Conservation (phyloP, 345 rosid species). For the Rhodamnia rubescens region DNA sequence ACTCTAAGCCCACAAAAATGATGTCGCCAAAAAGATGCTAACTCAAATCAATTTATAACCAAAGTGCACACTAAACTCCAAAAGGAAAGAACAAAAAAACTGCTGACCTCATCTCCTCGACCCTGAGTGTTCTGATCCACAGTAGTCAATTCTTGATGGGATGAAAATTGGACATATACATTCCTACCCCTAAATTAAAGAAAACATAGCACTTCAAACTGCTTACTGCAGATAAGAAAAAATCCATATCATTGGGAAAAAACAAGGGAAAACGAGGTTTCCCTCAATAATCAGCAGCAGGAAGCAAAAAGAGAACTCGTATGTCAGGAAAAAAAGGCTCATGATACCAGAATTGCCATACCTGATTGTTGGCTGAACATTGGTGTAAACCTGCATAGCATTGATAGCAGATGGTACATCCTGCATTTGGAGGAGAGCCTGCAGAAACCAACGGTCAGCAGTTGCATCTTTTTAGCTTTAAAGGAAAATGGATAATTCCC, state of each 20-base stretch:
- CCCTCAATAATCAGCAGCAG: background rate
- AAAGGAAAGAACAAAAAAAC: background rate
- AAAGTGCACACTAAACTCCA: background rate
- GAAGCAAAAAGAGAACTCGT: background rate
- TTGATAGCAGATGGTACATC: slow-evolving; percentile 76
- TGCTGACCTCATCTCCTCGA: slow-evolving; percentile 91
- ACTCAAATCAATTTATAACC: background rate
- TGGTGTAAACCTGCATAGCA: slow-evolving; percentile 76
- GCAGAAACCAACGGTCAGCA: background rate
- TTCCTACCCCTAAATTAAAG: slow-evolving; percentile 64
- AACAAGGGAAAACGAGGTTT: background rate
- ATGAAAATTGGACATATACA: slow-evolving; percentile 93
- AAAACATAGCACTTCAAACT: background rate
- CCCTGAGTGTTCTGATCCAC: slow-evolving; percentile 89
- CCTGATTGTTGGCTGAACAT: slow-evolving; percentile 87
- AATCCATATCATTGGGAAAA: background rate
- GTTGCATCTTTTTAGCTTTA: background rate
- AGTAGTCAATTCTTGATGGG: slow-evolving; percentile 98
- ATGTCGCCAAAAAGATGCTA: background rate
- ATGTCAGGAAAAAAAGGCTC: background rate
- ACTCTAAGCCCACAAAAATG: background rate
- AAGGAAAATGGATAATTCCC: background rate
- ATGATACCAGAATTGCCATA: slow-evolving; percentile 3
- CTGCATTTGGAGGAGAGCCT: slow-evolving; percentile 99
- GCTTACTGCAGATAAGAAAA: background rate